Percentiles rank a stretch among this genome's conserved stretches.
Evolutionary conservation across 2,329 filamentous ascomycete genomes (phyloP).

Genomic region (Sordariomycetes sp.): DNA sequence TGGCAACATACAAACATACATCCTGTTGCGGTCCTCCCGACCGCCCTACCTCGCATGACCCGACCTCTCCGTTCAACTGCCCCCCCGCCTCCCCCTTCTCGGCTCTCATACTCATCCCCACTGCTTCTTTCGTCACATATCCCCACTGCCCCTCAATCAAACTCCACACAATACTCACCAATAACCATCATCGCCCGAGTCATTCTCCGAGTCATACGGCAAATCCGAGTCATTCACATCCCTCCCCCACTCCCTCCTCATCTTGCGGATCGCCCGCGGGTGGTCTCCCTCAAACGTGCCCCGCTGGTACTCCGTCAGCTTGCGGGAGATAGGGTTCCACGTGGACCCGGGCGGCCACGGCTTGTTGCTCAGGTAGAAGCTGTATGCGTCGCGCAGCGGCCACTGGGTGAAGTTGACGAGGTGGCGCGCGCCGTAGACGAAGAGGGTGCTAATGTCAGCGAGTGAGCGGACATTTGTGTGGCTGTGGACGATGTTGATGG

Average conservation of each 20-base stretch:
- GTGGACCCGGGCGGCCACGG: background rate
- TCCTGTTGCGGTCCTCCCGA: too few species aligned
- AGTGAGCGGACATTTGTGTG: background rate
- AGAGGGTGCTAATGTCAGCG: background rate
- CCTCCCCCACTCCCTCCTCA: background rate
- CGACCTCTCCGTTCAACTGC: too few species aligned
- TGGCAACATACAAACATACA: too few species aligned
- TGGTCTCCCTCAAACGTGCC: background rate
- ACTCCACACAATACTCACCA: background rate
- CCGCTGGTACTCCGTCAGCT: background rate
- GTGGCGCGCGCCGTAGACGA: background rate
- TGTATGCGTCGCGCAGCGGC: background rate
- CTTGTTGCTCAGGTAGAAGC: constrained; percentile 1
- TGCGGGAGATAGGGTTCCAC: background rate
- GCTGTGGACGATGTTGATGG: background rate
- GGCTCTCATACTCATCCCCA: too few species aligned
- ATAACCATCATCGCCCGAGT: background rate
- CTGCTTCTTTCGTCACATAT: background rate
- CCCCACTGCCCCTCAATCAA: background rate
- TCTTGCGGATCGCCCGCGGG: background rate
- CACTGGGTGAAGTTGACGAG: background rate
- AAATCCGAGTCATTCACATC: constrained; percentile 2
- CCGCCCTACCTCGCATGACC: too few species aligned
- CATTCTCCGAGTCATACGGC: constrained; percentile 3
- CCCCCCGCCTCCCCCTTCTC: too few species aligned